Base-by-base conservation (phyloP, 306 rosid species). In the Crataegus laevigata region DNA sequence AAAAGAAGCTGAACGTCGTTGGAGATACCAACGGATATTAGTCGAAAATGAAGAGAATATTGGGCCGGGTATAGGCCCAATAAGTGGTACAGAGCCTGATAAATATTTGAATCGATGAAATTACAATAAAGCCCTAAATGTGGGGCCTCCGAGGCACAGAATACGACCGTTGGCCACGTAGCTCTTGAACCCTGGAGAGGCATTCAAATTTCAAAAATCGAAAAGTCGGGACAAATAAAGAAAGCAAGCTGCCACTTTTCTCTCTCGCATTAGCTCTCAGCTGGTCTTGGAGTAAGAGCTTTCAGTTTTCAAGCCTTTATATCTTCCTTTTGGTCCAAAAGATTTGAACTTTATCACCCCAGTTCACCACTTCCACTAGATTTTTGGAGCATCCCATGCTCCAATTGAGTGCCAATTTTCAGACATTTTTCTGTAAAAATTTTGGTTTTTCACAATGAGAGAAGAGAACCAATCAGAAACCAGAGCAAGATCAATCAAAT, bases 121-220 rank as follows among this genome's bases (percentile, higher is more conserved):
- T 50, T 18, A 50, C 55, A 50, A 54, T 54, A 9, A 18, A 9
- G 3, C 24, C 59, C 59, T 3, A 17, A 14, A 29, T 2, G 82
- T 72, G 73, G 82, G 78, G 6, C 72, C 77, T 5, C 21, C 21
- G 34, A 1, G 47, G 74, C 75, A 58, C 78, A 7, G 74, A 78
- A 80, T 61, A 47, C 79, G 87, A 88, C 93, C 91, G 92, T 86
- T 90, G 83, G 78, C 61, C 36, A 17, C 40, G 21, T 73, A 11
- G 43, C 80, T 63, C 43, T 30, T 30, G 74, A 77, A 75, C 21
- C 58, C 66, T 3, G 62, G 74, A 59, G 18, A 22, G 11, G 22
- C 78, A 69, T 91, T 91, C 96, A 91, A 91, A 91, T 63, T 91
- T 91, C 97, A 89, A 91, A 91, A 42, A 17, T 88, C 88, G 87